These are phyloP conservation scores for Stellera chamaejasme DNA, from an alignment of 345 rosid genomes.

Conservation along the genomic window DNA sequence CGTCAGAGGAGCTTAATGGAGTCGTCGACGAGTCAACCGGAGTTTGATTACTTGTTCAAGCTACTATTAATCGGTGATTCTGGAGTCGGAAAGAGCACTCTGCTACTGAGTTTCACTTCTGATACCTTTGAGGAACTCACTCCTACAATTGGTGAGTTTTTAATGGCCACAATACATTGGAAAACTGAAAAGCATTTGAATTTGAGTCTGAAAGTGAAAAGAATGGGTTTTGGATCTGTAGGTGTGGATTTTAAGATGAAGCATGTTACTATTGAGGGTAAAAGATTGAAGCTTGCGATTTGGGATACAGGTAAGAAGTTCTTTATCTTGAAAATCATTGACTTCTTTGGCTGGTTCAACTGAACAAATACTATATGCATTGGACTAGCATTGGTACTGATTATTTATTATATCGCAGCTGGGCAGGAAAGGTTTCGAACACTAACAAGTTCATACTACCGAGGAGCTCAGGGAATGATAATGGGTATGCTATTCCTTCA, in stretches of 20 bases:
- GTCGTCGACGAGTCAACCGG: slow-evolving; percentile 52
- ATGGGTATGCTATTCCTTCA: slow-evolving; percentile 48
- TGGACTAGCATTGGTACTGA: too few species aligned
- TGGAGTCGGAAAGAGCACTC: slow-evolving; percentile 75
- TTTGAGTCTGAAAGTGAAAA: not conserved
- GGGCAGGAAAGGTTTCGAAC: slow-evolving; percentile 98
- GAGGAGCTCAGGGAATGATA: slow-evolving; percentile 93
- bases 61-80: slow-evolving; percentile 71
- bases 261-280: slow-evolving; percentile 64
- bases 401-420: slow-evolving; percentile 36
- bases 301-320: slow-evolving; percentile 74
- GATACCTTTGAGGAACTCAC: slow-evolving; percentile 63
- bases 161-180: too few species aligned
- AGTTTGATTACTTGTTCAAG: slow-evolving; percentile 72
- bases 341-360: too few species aligned
- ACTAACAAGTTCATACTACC: slow-evolving; percentile 84
- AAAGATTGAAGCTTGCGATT: slow-evolving; percentile 87
- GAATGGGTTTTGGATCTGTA: slow-evolving; percentile 6
- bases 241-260: slow-evolving; percentile 97
- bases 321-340: not conserved
- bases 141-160: slow-evolving; percentile 56
- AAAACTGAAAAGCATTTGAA: too few species aligned
- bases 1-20: slow-evolving; percentile 25
- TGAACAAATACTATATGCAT: too few species aligned
- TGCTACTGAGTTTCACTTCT: slow-evolving; percentile 70